Evolutionary conservation across 148 eudicot species (phyloP).

Genomic region (Vaccinium darrowii): DNA sequence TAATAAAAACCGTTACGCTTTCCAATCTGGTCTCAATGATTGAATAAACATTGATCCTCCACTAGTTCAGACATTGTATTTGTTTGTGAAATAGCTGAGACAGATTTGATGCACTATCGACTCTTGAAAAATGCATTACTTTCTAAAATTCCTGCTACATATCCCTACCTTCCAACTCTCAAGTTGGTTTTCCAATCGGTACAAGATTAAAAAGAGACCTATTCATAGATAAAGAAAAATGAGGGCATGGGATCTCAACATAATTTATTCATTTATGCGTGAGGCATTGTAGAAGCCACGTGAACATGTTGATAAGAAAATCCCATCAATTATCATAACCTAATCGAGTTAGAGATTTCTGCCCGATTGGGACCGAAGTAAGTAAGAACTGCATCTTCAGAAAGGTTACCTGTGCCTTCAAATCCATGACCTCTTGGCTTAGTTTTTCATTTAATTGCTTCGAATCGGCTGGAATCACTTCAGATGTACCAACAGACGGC

Average conservation of each 20-base stretch:
- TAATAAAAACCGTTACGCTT: background rate
- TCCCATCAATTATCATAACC: background rate
- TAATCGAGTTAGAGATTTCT: background rate
- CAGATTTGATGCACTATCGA: background rate
- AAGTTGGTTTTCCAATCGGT: background rate
- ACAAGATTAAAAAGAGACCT: background rate
- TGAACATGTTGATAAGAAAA: background rate
- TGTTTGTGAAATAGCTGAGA: background rate
- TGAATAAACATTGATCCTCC: background rate
- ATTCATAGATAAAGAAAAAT: background rate
- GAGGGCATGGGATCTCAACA: background rate
- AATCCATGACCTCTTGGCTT: constrained; percentile 50
- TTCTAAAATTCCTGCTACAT: background rate
- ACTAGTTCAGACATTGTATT: background rate
- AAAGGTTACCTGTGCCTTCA: constrained; percentile 65
- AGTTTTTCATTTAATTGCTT: constrained; percentile 38
- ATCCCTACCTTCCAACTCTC: background rate
- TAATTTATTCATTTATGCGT: background rate
- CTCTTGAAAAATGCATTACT: background rate
- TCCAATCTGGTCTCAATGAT: background rate
- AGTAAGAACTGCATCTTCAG: background rate
- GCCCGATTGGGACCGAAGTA: background rate
- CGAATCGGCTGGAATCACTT: constrained; percentile 34
- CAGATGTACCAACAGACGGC: constrained; percentile 34
- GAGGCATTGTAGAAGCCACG: constrained; percentile 12